Evolutionary conservation across 257 asterid species (phyloP), one percentile per base, ranked within the genome.

Genomic region (Gentiana dahurica): DNA sequence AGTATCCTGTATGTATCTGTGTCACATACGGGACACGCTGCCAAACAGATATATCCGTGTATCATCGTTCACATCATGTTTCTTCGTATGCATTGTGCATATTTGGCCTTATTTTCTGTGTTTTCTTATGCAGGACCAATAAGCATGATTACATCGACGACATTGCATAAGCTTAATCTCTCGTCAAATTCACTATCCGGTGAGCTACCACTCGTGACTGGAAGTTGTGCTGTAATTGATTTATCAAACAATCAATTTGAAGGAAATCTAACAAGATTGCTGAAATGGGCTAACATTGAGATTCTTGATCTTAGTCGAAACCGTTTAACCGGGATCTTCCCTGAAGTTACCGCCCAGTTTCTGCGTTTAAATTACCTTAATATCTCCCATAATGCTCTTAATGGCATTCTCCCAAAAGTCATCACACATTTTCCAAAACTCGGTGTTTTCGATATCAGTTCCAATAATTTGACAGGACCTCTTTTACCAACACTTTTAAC

Each of bases 251-350:
- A 91, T 76, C 83, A 74, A 37, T 83, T 91, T 54, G 84, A 69
- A 63, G 98, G 98, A 41, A 79, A 80, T 48, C 70, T 91, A 51
- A 71, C 85, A 3, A 69, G 85, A 59, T 51, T 87, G 77, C 73
- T 75, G 68, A 87, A 85, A 71, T 91, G 97, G 98, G 98, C 76
- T 36, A 83, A 83, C 68, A 61, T 91, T 32, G 97, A 91, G 71
- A 49, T 77, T 51, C 87, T 91, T 53, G 97, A 91, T 73, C 86
- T 88, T 53, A 87, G 98, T 70, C 85, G 74, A 68, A 91, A 91
- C 62, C 79, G 65, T 43, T 68, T 91, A 75, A 49, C 73, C 2
- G 98, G 98, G 36, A 36, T 79, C 71, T 70, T 91, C 50, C 24
- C 91, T 5, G 93, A 85, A 69, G 81, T 60, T 32, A 87, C 93